These are phyloP conservation scores for Fusarium sterilihyphosum DNA, from an alignment of 2,329 filamentous ascomycete genomes.

Conservation along the genomic window DNA sequence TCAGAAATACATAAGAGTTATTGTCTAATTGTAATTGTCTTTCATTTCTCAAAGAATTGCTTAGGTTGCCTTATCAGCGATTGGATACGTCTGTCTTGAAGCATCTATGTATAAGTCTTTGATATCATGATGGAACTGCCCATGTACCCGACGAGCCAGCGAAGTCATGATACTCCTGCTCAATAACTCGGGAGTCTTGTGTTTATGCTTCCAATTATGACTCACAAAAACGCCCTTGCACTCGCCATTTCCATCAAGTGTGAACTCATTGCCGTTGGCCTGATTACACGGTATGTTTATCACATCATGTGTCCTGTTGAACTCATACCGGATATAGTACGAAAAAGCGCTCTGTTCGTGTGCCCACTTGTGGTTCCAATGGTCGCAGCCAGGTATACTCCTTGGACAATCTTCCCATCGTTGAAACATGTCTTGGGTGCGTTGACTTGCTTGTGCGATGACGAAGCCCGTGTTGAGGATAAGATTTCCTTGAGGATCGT, in stretches of 20 bases:
- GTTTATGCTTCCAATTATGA: conserved; percentile 14
- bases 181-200: conserved; percentile 10
- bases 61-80: background rate
- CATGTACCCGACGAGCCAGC: conserved; percentile 3
- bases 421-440: conserved; percentile 36
- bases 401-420: conserved; percentile 22
- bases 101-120: background rate
- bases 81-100: background rate
- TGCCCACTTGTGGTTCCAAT: conserved; percentile 9
- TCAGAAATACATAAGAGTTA: fast-evolving
- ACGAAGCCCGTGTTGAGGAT: conserved; percentile 40
- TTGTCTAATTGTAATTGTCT: background rate
- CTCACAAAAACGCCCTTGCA: conserved; percentile 12
- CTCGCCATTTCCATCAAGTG: background rate
- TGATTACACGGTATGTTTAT: conserved; percentile 10
- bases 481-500: conserved; percentile 43
- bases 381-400: conserved; percentile 1
- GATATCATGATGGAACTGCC: conserved; percentile 4
- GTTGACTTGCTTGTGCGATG: conserved; percentile 35
- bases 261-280: conserved; percentile 8
- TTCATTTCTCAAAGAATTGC: background rate
- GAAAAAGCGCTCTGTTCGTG: conserved; percentile 17
- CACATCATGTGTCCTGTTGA: conserved; percentile 3
- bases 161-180: conserved; percentile 23
- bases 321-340: conserved; percentile 14